These are phyloP conservation scores for Geranium brycei DNA, from an alignment of 345 rosid species.

Conservation along the genomic window DNA sequence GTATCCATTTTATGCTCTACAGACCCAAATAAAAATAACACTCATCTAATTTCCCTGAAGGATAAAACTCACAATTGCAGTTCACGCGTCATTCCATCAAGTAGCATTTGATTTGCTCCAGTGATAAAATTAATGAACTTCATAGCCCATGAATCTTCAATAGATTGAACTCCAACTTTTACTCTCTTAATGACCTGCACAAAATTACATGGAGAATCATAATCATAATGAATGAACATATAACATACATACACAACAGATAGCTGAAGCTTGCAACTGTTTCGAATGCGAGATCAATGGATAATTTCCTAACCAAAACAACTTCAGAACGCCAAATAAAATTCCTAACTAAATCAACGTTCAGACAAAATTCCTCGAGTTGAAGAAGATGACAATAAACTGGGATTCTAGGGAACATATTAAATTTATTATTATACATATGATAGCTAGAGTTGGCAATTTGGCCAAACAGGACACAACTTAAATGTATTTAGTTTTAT, in stretches of 20 bases:
- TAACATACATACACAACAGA: no score
- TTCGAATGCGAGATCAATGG: no score
- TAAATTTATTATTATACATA: no score
- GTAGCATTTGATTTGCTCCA: constrained; percentile 51
- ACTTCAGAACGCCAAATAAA: no score
- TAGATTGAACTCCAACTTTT: constrained; percentile 29
- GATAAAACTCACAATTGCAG: constrained; percentile 48
- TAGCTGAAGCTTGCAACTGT: not conserved
- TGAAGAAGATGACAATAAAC: no score
- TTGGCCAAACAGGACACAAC: not conserved
- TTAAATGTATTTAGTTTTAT: not conserved
- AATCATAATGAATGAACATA: not conserved
- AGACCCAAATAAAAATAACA: not conserved
- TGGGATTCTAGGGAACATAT: no score
- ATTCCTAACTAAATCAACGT: no score
- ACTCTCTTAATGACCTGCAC: constrained; percentile 42
- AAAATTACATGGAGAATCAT: constrained; percentile 4
- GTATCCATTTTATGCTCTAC: no score
- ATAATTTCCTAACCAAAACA: no score
- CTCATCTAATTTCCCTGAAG: no score
- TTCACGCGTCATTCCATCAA: constrained; percentile 73
- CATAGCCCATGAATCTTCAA: constrained; percentile 67
- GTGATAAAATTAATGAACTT: constrained; percentile 51
- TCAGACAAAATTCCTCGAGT: no score
- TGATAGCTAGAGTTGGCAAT: not conserved